phyloP scores from a whole-genome alignment of 768 basidiomycete species.

The Roridomyces roridus region DNA sequence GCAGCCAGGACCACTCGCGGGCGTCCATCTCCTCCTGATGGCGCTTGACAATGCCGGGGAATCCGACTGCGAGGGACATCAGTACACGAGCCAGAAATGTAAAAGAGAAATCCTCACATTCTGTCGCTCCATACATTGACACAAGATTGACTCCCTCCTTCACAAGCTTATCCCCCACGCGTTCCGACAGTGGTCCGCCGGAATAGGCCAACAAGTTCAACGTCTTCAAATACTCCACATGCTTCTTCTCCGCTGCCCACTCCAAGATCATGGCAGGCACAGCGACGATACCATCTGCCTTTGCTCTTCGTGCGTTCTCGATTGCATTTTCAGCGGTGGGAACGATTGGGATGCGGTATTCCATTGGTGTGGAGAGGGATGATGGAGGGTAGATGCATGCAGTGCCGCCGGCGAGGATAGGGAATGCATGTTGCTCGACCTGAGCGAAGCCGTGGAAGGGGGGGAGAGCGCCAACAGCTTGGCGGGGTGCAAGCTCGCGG shows the following conservation, averaged over 20 bases:
- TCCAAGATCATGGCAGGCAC: conserved; percentile 46
- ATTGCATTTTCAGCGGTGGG: conserved; percentile 41
- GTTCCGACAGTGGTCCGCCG: too few species aligned
- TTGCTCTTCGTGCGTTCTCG: conserved; percentile 34
- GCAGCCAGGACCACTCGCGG: conserved; percentile 37
- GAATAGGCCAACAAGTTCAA: too few species aligned
- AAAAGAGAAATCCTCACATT: conserved; percentile 6
- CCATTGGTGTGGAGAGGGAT: conserved; percentile 18
- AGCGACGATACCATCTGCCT: conserved; percentile 35
- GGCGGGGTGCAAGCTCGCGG: background rate
- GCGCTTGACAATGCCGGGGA: conserved; percentile 20
- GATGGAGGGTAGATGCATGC: conserved; percentile 40
- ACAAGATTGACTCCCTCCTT: too few species aligned
- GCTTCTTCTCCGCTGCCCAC: conserved; percentile 37
- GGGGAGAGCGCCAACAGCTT: conserved; percentile 33
- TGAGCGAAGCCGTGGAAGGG: conserved; percentile 45
- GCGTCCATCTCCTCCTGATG: conserved; percentile 25
- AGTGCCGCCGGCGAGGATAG: conserved; percentile 31
- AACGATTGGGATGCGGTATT: conserved; percentile 34
- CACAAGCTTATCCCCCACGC: too few species aligned
- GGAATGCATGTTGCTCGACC: conserved; percentile 34
- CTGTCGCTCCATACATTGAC: too few species aligned
- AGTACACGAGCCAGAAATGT: background rate
- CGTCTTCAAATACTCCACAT: conserved; percentile 31
- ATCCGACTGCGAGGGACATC: conserved; percentile 16